Conservation (phyloP, 2,329 filamentous ascomycete genomes). For the Coniochaeta sp. region DNA sequence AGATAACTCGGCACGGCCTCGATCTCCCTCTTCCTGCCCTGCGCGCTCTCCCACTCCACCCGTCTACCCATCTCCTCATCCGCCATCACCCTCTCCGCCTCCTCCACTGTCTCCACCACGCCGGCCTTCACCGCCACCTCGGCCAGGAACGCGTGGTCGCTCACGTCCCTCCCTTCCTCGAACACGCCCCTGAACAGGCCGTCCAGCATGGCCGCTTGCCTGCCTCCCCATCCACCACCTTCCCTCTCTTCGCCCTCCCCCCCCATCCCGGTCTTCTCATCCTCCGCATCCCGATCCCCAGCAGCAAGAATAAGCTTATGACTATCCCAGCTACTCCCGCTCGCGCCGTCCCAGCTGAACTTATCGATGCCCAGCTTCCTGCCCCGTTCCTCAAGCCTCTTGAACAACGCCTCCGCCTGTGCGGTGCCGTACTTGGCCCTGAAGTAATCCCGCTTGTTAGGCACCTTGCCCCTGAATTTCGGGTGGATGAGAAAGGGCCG, state of each 20-base stretch:
- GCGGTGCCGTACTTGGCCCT: constrained; percentile 16
- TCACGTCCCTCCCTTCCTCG: constrained; percentile 32
- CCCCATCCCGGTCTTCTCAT: too few species aligned
- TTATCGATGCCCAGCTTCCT: constrained; percentile 27
- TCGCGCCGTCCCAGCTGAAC: constrained; percentile 36
- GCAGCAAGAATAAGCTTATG: constrained; percentile 41
- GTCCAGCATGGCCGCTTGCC: constrained; percentile 23
- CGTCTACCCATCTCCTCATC: constrained; percentile 12
- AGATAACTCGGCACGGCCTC: constrained; percentile 68
- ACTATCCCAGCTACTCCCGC: too few species aligned
- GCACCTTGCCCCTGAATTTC: constrained; percentile 5
- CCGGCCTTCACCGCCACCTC: constrained; percentile 22
- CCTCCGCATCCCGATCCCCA: constrained; percentile 17
- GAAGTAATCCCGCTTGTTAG: not conserved
- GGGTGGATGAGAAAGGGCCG: constrained; percentile 40
- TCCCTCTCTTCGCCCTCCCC: constrained; percentile 7
- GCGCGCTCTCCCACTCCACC: constrained; percentile 20
- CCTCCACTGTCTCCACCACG: constrained; percentile 16
- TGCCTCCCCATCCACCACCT: not conserved
- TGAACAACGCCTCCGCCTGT: constrained; percentile 18
- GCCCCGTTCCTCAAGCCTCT: constrained; percentile 25
- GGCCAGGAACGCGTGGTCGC: constrained; percentile 9
- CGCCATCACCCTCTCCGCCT: constrained; percentile 18
- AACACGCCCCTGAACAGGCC: constrained; percentile 36
- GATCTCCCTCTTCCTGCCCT: constrained; percentile 31